Evolutionary conservation across 2,329 filamentous ascomycete species (phyloP), one percentile per base, ranked within the genome.

Genomic region (Cytospora chrysosperma): DNA sequence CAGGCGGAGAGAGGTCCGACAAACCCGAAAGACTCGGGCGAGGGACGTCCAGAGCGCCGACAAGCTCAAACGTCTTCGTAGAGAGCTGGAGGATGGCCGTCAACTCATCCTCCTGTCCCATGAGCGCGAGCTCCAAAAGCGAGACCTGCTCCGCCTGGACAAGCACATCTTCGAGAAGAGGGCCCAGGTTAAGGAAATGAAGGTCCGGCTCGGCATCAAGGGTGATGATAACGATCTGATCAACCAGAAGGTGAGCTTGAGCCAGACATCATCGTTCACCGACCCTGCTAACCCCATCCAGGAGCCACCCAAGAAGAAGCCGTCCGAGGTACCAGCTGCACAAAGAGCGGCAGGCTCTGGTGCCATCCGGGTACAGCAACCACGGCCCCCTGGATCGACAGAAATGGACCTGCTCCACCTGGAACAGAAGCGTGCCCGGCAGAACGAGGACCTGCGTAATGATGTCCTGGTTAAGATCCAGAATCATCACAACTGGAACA

Each of bases 11-110:
- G 95, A 99, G 77, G 91, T 96, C 54, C 89, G 95, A 63, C 92
- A 96, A 75, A 94, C 93, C 56, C 90, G 95, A 70, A 99, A 98
- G 79, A 99, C 95, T 43, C 86, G 95, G 72, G 92, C 92, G 69
- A 88, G 95, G 72, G 95, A 99, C 79, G 92, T 92, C 40, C 94
- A 97, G 77, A 92, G 94, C 71, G 92, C 91, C 61, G 95, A 99
- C 74, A 97, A 97, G 76, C 84, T 99, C 69, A 95, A 95, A 80
- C 92, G 91, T 74, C 80, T 99, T 72, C 88, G 95, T 61, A 89
- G 89, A 70, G 94, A 99, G 79, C 82, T 98, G 47, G 95, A 98
- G 77, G 90, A 95, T 70, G 93, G 91, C 64, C 89, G 93, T 56
- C 86, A 92, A 71, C 81, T 98, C 65, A 86, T 97, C 70, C 80